Percentiles rank a stretch among this genome's conserved stretches.
Conservation (phyloP, 129 eudicot genomes). For the Kitagawia praeruptora region DNA sequence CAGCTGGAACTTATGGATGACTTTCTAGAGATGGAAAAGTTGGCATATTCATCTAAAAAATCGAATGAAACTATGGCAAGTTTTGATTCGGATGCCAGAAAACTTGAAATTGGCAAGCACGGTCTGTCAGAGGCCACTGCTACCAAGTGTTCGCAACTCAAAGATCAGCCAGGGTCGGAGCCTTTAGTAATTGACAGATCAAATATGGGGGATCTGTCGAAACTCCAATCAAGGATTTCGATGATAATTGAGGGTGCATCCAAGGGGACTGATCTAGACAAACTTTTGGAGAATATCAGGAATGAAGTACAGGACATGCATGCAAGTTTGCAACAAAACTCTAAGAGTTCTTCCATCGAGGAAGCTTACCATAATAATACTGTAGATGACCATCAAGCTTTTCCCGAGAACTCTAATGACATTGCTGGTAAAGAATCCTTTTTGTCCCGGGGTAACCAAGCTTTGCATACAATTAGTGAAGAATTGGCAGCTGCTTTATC, state of each 20-base stretch:
- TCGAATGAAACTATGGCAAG: conserved; percentile 20
- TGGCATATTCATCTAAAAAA: conserved; percentile 33
- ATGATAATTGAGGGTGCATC: conserved; percentile 32
- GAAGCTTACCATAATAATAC: conserved; percentile 5
- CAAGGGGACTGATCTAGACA: conserved; percentile 29
- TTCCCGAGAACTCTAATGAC: conserved; percentile 18
- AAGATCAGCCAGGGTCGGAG: background rate
- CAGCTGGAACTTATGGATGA: conserved; percentile 53
- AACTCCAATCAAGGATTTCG: conserved; percentile 36
- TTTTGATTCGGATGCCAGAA: background rate
- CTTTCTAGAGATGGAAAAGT: conserved; percentile 57
- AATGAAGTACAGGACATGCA: conserved; percentile 31
- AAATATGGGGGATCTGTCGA: conserved; percentile 16
- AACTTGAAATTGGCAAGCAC: conserved; percentile 15
- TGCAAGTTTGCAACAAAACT: conserved; percentile 18
- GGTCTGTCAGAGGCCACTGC: conserved; percentile 10
- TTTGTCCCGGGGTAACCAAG: conserved; percentile 17
- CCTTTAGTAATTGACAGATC: conserved; percentile 13
- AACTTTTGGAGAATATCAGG: conserved; percentile 30
- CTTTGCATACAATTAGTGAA: conserved; percentile 17
- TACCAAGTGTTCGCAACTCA: background rate
- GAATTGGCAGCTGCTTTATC: conserved; percentile 60
- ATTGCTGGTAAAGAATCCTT: conserved; percentile 19
- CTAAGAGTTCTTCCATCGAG: conserved; percentile 9
- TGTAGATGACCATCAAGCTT: conserved; percentile 5